These are phyloP conservation scores for Rosa chinensis DNA, from an alignment of 306 rosid genomes.

Conservation along the genomic window DNA sequence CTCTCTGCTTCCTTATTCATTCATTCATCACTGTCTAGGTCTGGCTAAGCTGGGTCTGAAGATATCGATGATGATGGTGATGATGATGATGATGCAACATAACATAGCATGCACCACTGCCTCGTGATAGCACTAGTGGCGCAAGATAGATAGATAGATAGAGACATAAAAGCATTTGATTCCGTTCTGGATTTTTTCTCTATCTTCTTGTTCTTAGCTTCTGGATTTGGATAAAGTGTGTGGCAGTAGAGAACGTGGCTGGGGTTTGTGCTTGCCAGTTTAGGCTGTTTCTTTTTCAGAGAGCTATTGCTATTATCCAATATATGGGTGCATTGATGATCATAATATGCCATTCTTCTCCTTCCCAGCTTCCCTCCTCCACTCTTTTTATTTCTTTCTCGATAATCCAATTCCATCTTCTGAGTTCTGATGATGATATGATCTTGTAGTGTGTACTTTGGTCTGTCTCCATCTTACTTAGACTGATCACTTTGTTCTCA, in stretches of 20 bases:
- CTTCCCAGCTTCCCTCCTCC: constrained; percentile 9
- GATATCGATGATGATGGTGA: not conserved
- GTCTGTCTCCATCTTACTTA: constrained; percentile 37
- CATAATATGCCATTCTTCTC: not conserved
- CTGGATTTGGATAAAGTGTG: constrained; percentile 46
- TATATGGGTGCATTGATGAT: constrained; percentile 1
- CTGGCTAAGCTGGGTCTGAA: not conserved
- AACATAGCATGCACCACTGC: not conserved
- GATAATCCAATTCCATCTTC: not conserved
- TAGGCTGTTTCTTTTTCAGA: constrained; percentile 24
- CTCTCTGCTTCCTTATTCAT: constrained; percentile 1
- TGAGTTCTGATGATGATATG: not conserved
- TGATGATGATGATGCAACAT: not conserved
- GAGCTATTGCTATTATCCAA: constrained; percentile 14
- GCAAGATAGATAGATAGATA: constrained; percentile 11
- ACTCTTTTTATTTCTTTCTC: not conserved
- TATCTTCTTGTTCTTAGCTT: constrained; percentile 8
- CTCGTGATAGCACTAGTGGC: constrained; percentile 15
- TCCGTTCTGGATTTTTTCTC: constrained; percentile 3
- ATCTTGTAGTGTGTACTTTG: constrained; percentile 47
- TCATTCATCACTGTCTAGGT: not conserved
- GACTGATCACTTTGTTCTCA: constrained; percentile 4
- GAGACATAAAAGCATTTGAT: constrained; percentile 20
- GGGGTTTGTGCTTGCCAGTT: constrained; percentile 41
- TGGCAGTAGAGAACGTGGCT: constrained; percentile 58